Evolutionary conservation across 495 filamentous ascomycete species (phyloP).

Genomic region (Hyaloscypha bicolor): DNA sequence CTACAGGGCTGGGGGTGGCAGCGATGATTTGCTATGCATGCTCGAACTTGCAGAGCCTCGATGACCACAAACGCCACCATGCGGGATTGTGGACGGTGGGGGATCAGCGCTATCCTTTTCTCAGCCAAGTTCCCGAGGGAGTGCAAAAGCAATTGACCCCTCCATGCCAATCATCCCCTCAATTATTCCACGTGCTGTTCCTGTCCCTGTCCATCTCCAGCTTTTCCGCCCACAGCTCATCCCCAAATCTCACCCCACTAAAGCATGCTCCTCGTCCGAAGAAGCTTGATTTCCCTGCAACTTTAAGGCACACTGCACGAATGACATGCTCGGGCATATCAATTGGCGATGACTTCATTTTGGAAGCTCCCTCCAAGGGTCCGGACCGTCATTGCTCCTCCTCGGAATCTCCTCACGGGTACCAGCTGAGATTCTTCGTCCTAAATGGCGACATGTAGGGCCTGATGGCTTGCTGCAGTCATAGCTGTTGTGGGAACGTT

Average conservation of each 20-base stretch:
- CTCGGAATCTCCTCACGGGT: neutral
- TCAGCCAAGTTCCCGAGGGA: too few relatives aligned
- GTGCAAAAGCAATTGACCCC: neutral
- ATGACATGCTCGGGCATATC: neutral
- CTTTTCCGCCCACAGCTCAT: neutral
- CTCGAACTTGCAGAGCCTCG: too few relatives aligned
- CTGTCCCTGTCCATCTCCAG: neutral
- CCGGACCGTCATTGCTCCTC: neutral
- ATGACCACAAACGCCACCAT: too few relatives aligned
- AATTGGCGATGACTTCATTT: neutral
- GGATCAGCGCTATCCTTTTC: too few relatives aligned
- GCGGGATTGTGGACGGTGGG: too few relatives aligned
- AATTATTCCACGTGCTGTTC: neutral
- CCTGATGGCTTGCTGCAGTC: too few relatives aligned
- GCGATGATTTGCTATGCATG: too few relatives aligned
- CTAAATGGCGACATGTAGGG: too few relatives aligned
- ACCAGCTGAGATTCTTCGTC: neutral
- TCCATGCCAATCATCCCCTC: neutral
- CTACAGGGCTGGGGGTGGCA: too few relatives aligned
- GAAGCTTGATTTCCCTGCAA: neutral
- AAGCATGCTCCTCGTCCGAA: neutral
- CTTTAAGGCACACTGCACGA: constrained; percentile 3
- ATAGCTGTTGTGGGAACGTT: too few relatives aligned
- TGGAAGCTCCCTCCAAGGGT: neutral
- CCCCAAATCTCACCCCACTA: neutral